Conservation (phyloP, 2,329 filamentous ascomycete genomes). For the Diaporthe ilicicola region DNA sequence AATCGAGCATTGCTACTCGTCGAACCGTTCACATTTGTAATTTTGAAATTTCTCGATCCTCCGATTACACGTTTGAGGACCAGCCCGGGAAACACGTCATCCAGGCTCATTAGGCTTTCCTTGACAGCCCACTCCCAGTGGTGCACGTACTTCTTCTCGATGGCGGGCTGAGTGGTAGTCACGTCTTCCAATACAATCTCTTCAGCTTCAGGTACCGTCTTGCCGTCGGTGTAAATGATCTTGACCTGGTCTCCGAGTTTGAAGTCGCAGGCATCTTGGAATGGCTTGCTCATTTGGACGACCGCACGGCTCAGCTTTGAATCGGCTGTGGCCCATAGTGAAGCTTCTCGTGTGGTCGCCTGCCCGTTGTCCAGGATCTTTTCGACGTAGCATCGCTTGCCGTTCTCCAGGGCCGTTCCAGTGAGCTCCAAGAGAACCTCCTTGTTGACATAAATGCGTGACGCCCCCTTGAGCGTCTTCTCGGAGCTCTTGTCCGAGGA, state of each 20-base stretch:
- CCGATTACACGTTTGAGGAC: constrained; percentile 71
- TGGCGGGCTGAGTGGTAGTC: constrained; percentile 47
- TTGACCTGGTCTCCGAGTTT: constrained; percentile 72
- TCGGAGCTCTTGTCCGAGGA: constrained; percentile 48
- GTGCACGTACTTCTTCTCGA: constrained; percentile 43
- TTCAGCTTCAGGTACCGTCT: constrained; percentile 61
- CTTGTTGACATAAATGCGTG: constrained; percentile 57
- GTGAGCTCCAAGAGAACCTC: constrained; percentile 56
- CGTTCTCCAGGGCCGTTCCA: constrained; percentile 50
- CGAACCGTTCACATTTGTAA: constrained; percentile 63
- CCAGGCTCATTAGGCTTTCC: constrained; percentile 54
- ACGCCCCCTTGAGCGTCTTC: constrained; percentile 53
- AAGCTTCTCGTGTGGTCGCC: constrained; percentile 50
- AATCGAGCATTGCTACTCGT: constrained; percentile 55
- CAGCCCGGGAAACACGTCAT: constrained; percentile 75
- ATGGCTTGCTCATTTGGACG: constrained; percentile 75
- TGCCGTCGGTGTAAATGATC: constrained; percentile 66
- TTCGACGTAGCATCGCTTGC: constrained; percentile 43
- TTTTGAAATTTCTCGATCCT: constrained; percentile 68
- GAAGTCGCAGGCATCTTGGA: constrained; percentile 77
- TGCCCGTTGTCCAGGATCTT: constrained; percentile 33
- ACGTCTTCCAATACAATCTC: constrained; percentile 69
- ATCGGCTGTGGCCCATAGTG: constrained; percentile 59
- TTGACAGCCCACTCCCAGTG: constrained; percentile 49
- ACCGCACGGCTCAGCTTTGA: constrained; percentile 70